Evolutionary conservation across 2,329 filamentous ascomycete species (phyloP).

Genomic region (Dactylellina parvicollis): DNA sequence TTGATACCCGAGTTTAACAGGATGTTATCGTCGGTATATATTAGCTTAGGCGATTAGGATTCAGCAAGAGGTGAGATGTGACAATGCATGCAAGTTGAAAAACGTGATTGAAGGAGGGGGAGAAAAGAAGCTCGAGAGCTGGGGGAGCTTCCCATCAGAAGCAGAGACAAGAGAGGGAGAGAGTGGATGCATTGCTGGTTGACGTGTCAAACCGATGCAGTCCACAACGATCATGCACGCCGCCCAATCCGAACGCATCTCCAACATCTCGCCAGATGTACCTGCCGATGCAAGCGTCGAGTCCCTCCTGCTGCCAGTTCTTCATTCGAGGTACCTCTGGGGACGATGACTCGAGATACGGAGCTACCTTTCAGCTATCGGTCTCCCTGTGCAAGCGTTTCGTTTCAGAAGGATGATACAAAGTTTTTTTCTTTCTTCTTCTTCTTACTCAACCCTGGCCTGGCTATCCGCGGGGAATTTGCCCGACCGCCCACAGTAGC

Average conservation of each 20-base stretch:
- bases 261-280: too few relatives aligned
- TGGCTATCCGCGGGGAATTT: constrained; percentile 54
- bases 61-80: neutral
- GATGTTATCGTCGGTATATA: neutral
- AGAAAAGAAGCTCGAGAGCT: neutral
- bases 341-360: too few relatives aligned
- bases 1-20: neutral
- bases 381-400: constrained; percentile 40
- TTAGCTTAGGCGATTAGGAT: neutral
- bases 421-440: constrained; percentile 21
- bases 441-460: constrained; percentile 7
- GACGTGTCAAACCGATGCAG: constrained; percentile 54
- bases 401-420: constrained; percentile 54
- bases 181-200: constrained; percentile 47
- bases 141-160: neutral
- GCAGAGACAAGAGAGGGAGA: too few relatives aligned
- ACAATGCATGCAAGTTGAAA: constrained; percentile 5
- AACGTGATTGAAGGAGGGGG: constrained; percentile 11
- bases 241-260: constrained; percentile 44
- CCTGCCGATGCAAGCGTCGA: too few relatives aligned
- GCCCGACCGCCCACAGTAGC: constrained; percentile 45
- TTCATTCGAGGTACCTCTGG: too few relatives aligned
- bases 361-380: too few relatives aligned
- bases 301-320: too few relatives aligned
- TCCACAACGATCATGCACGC: constrained; percentile 52